Percentiles rank a stretch among this genome's conserved stretches.
Evolutionary conservation across 768 basidiomycete genomes (phyloP).

Genomic region (Trametes meyenii): DNA sequence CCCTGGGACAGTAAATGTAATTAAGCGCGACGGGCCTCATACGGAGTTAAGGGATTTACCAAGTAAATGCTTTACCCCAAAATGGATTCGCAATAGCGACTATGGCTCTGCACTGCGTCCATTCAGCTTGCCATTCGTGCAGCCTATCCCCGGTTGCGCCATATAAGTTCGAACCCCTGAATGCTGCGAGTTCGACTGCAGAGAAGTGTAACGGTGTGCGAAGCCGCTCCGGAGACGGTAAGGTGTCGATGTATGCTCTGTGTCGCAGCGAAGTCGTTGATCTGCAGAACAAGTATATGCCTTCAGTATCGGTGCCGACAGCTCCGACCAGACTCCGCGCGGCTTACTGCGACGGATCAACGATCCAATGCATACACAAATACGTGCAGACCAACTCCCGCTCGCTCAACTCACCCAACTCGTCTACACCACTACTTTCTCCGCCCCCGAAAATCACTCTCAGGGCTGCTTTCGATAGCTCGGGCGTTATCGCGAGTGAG

Average conservation of each 20-base stretch:
- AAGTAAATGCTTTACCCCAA: constrained; percentile 61
- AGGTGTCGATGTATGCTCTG: constrained; percentile 63
- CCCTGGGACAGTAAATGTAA: constrained; percentile 46
- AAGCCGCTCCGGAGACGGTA: constrained; percentile 61
- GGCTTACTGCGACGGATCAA: constrained; percentile 38
- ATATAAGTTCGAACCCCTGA: constrained; percentile 80
- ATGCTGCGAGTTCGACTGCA: constrained; percentile 56
- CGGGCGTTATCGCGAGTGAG: constrained; percentile 61
- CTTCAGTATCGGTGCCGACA: too few relatives aligned
- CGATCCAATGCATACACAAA: constrained; percentile 64
- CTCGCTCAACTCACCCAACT: constrained; percentile 52
- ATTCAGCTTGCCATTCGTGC: constrained; percentile 64
- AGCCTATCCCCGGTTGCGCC: constrained; percentile 74
- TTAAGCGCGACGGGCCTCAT: neutral
- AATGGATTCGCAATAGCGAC: constrained; percentile 39
- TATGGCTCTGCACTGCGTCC: constrained; percentile 52
- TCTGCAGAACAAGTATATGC: neutral
- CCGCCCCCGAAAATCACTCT: constrained; percentile 39
- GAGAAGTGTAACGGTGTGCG: constrained; percentile 79
- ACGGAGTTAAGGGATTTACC: constrained; percentile 47
- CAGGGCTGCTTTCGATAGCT: constrained; percentile 48
- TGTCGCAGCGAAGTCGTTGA: constrained; percentile 38
- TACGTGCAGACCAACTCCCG: constrained; percentile 73
- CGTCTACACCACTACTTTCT: constrained; percentile 1
- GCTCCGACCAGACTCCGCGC: too few relatives aligned